Evolutionary conservation across 2,329 filamentous ascomycete species (phyloP).

Genomic region (Bipolaris victoriae): DNA sequence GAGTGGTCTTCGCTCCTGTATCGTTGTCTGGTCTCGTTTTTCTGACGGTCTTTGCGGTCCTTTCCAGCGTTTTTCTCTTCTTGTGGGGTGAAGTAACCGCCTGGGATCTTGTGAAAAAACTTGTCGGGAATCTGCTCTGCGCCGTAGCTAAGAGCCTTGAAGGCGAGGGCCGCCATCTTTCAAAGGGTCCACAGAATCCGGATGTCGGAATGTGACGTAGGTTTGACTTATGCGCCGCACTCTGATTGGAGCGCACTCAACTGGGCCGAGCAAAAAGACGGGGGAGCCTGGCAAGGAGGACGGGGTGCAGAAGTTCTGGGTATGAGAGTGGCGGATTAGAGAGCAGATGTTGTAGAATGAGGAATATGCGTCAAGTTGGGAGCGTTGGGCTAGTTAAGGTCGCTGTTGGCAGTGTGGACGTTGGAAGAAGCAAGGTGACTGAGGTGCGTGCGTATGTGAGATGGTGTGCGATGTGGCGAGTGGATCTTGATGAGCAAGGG

Average conservation of each 20-base stretch:
- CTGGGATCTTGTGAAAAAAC: constrained; percentile 47
- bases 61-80: constrained; percentile 38
- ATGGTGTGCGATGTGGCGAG: constrained; percentile 9
- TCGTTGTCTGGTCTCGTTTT: constrained; percentile 25
- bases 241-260: constrained; percentile 42
- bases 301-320: constrained; percentile 30
- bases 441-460: not conserved
- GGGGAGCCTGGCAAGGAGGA: constrained; percentile 26
- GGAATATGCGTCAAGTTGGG: constrained; percentile 11
- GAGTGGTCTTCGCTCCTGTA: constrained; percentile 24
- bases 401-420: constrained; percentile 3
- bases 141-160: constrained; percentile 49
- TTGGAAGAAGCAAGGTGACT: constrained; percentile 2
- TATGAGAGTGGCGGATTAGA: constrained; percentile 12
- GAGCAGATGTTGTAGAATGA: constrained; percentile 9
- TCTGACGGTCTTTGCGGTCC: constrained; percentile 24
- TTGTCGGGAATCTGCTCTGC: constrained; percentile 49
- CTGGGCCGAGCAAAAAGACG: constrained; percentile 18
- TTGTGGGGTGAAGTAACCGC: constrained; percentile 45
- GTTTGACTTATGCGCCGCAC: constrained; percentile 23
- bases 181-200: constrained; percentile 33
- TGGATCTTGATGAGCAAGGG: not conserved
- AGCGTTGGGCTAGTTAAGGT: constrained; percentile 4
- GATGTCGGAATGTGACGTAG: constrained; percentile 42
- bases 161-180: constrained; percentile 46